These are phyloP conservation scores for Rhynchosporium secalis DNA, from an alignment of 2,329 filamentous ascomycete genomes.

Conservation along the genomic window DNA sequence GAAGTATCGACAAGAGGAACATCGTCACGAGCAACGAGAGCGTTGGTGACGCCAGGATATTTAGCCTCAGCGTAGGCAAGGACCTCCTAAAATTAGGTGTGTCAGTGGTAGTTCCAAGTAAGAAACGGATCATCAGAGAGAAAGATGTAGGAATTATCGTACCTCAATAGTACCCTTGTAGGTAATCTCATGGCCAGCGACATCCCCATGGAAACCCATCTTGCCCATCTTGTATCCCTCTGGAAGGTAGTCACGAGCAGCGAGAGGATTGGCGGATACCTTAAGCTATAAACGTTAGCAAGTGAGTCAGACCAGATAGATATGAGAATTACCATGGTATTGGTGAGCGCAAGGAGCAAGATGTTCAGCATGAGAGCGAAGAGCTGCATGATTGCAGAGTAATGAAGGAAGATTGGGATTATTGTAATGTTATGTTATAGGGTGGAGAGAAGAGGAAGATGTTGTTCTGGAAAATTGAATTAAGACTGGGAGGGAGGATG, in stretches of 20 bases:
- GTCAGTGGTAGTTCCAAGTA: background rate
- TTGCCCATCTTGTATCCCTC: background rate
- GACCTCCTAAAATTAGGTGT: background rate
- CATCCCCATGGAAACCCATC: background rate
- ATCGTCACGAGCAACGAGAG: constrained; percentile 8
- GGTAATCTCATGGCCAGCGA: constrained; percentile 1
- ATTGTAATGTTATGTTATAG: background rate
- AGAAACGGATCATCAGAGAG: background rate
- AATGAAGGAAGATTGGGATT: background rate
- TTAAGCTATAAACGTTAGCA: background rate
- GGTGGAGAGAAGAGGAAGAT: background rate
- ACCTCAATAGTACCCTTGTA: constrained; percentile 9
- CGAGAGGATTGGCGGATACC: background rate
- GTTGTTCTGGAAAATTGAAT: background rate
- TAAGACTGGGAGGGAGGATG: background rate
- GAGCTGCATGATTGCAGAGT: constrained; percentile 2
- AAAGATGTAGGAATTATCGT: background rate
- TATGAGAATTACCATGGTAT: background rate
- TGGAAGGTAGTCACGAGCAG: background rate
- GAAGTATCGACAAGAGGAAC: background rate
- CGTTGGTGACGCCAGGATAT: constrained; percentile 1
- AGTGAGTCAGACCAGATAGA: background rate
- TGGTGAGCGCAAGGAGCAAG: constrained; percentile 7
- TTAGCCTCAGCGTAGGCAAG: constrained; percentile 1
- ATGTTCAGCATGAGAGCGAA: background rate